Evolutionary conservation across 2,329 filamentous ascomycete genomes (phyloP).

Genomic region (Apiospora hydei): DNA sequence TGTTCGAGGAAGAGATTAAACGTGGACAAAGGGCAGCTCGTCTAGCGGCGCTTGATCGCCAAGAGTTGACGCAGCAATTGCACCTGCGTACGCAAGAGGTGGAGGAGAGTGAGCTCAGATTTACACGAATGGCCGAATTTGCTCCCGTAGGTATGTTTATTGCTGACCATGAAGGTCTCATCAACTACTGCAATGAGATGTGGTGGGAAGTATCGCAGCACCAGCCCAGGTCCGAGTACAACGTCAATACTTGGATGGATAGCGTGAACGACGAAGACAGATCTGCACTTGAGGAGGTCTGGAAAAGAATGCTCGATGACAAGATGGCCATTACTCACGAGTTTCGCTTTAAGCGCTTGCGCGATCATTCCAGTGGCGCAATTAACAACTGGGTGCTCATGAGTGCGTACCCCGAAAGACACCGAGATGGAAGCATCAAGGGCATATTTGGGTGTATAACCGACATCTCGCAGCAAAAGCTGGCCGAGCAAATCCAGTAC

Average conservation of each 20-base stretch:
- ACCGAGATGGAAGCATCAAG: slow-evolving; percentile 69
- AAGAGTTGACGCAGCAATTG: slow-evolving; percentile 79
- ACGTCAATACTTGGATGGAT: slow-evolving; percentile 74
- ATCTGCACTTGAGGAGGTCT: slow-evolving; percentile 63
- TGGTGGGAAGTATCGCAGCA: slow-evolving; percentile 77
- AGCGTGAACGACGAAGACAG: slow-evolving; percentile 74
- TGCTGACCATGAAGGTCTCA: slow-evolving; percentile 72
- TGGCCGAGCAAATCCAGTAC: slow-evolving; percentile 81
- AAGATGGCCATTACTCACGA: slow-evolving; percentile 73
- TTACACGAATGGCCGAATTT: slow-evolving; percentile 85
- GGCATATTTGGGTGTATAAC: slow-evolving; percentile 83
- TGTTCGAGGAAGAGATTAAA: slow-evolving; percentile 84
- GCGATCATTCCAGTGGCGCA: slow-evolving; percentile 65
- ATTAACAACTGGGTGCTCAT: slow-evolving; percentile 80
- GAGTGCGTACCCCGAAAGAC: slow-evolving; percentile 77
- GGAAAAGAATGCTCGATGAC: slow-evolving; percentile 67
- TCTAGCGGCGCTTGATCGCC: slow-evolving; percentile 77
- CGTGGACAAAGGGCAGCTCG: slow-evolving; percentile 76
- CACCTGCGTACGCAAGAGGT: slow-evolving; percentile 69
- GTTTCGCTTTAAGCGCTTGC: slow-evolving; percentile 76
- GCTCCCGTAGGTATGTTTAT: slow-evolving; percentile 88
- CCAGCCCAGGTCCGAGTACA: slow-evolving; percentile 59
- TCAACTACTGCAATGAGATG: slow-evolving; percentile 84
- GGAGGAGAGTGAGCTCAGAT: slow-evolving; percentile 75
- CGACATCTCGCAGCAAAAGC: slow-evolving; percentile 86